Percentiles rank a stretch among this genome's conserved stretches.
These are phyloP conservation scores for Pholiota adiposa DNA, from an alignment of 1,284 basidiomycete species.

Conservation along the genomic window DNA sequence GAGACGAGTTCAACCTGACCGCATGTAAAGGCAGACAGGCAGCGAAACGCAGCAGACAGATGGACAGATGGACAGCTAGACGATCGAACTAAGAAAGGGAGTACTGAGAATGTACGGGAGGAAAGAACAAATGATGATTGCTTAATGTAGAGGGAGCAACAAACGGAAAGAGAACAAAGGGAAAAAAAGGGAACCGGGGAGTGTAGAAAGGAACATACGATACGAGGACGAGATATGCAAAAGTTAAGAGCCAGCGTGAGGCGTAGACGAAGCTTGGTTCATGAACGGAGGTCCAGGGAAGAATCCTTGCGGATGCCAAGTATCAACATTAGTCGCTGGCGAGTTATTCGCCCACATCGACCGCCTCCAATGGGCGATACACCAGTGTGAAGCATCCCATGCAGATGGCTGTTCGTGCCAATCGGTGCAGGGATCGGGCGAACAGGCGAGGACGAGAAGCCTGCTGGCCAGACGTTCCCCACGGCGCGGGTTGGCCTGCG, in stretches of 20 bases:
- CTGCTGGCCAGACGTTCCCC: constrained; percentile 12
- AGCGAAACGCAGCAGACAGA: too few relatives aligned
- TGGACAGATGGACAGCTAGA: background rate
- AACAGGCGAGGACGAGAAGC: constrained; percentile 21
- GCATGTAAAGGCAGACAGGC: background rate
- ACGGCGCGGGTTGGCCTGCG: constrained; percentile 23
- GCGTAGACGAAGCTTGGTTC: constrained; percentile 43
- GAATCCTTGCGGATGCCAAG: constrained; percentile 55
- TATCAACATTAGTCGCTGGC: constrained; percentile 33
- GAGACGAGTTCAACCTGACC: background rate
- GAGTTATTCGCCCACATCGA: constrained; percentile 46
- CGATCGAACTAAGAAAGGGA: background rate
- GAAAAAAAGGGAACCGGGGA: background rate
- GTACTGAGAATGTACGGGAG: background rate
- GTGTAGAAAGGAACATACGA: background rate
- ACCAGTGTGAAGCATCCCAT: constrained; percentile 18
- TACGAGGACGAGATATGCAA: background rate
- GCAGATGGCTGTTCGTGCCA: constrained; percentile 18
- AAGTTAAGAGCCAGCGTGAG: constrained; percentile 49
- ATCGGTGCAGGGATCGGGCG: constrained; percentile 33
- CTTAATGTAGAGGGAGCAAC: constrained; percentile 2
- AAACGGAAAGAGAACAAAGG: constrained; percentile 5
- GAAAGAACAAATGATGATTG: constrained; percentile 3
- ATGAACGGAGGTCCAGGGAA: constrained; percentile 50
- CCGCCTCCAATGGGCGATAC: constrained; percentile 27